Evolutionary conservation across 352 stramenopile species (phyloP).

Genomic region (Phytophthora palmivora): DNA sequence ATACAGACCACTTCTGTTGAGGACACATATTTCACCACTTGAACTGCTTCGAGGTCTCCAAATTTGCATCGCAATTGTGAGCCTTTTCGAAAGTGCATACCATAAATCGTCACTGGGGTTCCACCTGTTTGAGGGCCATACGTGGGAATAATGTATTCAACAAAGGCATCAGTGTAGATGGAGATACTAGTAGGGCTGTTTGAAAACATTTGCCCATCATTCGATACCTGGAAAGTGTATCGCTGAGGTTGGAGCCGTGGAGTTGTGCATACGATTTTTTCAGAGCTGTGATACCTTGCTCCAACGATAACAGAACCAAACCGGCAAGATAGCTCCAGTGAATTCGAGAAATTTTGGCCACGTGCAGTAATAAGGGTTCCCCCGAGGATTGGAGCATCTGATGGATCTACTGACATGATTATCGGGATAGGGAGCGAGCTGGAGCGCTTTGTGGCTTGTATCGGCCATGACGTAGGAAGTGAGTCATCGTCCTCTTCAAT

Average conservation of each 20-base stretch:
- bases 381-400: slow-evolving; percentile 26
- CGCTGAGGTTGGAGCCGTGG: slow-evolving; percentile 58
- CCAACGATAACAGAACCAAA: slow-evolving; percentile 72
- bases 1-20: slow-evolving; percentile 76
- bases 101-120: slow-evolving; percentile 86
- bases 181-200: slow-evolving; percentile 63
- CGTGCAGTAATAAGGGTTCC: slow-evolving; percentile 78
- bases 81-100: slow-evolving; percentile 79
- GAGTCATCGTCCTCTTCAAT: slow-evolving; percentile 2
- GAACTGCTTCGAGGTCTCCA: slow-evolving; percentile 51
- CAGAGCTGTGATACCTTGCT: slow-evolving; percentile 57
- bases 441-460: no score
- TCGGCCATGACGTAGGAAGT: background rate
- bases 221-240: slow-evolving; percentile 84
- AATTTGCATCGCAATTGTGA: slow-evolving; percentile 80
- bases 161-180: slow-evolving; percentile 79
- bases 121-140: slow-evolving; percentile 79
- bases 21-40: slow-evolving; percentile 74
- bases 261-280: slow-evolving; percentile 64
- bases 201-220: slow-evolving; percentile 71
- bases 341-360: slow-evolving; percentile 83
- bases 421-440: slow-evolving; percentile 7
- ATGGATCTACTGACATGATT: slow-evolving; percentile 32
- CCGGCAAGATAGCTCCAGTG: slow-evolving; percentile 75
- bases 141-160: slow-evolving; percentile 71